Percentiles rank a stretch among this genome's conserved stretches.
phyloP scores from a whole-genome alignment of 768 basidiomycete genomes.

The Lactarius deliciosus region DNA sequence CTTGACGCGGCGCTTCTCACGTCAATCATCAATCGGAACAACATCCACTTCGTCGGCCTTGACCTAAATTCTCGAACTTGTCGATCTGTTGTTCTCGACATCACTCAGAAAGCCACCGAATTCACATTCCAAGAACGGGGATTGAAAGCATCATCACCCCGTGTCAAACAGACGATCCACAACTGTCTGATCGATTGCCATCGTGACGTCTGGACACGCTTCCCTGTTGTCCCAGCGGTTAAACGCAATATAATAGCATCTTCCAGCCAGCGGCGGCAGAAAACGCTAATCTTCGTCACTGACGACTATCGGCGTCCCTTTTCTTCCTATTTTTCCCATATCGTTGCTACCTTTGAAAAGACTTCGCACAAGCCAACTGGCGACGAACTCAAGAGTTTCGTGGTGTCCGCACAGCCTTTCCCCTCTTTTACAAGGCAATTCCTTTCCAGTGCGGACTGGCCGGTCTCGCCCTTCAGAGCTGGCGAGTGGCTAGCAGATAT shows the following conservation, averaged over 20 bases:
- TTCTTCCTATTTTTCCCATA: slow-evolving; percentile 43
- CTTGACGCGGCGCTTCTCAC: slow-evolving; percentile 4
- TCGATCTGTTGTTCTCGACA: slow-evolving; percentile 48
- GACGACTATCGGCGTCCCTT: slow-evolving; percentile 40
- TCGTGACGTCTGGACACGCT: background rate
- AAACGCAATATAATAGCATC: background rate
- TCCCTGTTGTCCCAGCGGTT: too few species aligned
- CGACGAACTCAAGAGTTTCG: slow-evolving; percentile 41
- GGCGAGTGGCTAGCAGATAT: background rate
- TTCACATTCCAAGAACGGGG: slow-evolving; percentile 37
- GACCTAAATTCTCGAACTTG: slow-evolving; percentile 37
- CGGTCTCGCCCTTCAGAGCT: slow-evolving; percentile 31
- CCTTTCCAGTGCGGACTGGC: slow-evolving; percentile 17
- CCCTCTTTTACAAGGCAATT: slow-evolving; percentile 30
- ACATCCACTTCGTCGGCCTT: slow-evolving; percentile 29
- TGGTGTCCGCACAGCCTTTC: slow-evolving; percentile 37
- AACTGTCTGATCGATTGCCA: slow-evolving; percentile 34
- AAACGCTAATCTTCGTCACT: slow-evolving; percentile 46
- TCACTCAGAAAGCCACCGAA: slow-evolving; percentile 50
- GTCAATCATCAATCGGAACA: background rate
- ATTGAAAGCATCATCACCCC: slow-evolving; percentile 23
- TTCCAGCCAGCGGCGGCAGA: slow-evolving; percentile 34
- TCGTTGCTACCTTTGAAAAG: slow-evolving; percentile 48
- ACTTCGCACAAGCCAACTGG: slow-evolving; percentile 52
- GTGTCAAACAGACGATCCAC: slow-evolving; percentile 36